Evolutionary conservation across 2,329 filamentous ascomycete species (phyloP).

Genomic region (Leptoxyphium fumago): DNA sequence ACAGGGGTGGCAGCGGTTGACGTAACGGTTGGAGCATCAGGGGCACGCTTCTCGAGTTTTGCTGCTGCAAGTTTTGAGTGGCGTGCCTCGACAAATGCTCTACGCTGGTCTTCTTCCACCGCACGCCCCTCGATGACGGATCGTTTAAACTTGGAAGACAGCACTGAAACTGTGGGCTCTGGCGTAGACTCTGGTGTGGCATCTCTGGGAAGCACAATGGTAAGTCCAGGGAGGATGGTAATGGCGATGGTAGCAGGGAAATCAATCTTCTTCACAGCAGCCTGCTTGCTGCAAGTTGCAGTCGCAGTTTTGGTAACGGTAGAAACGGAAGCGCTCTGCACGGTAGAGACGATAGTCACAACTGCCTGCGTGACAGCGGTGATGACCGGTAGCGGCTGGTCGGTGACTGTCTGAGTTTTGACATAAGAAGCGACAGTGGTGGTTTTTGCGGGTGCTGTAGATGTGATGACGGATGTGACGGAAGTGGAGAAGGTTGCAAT

Average conservation of each 20-base stretch:
- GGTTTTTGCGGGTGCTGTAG: conserved; percentile 4
- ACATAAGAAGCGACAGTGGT: conserved; percentile 8
- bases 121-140: conserved; percentile 8
- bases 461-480: conserved; percentile 1
- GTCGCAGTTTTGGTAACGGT: conserved; percentile 2
- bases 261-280: background rate
- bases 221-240: background rate
- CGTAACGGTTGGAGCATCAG: conserved; percentile 21
- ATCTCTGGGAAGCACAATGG: background rate
- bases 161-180: conserved; percentile 2
- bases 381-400: conserved; percentile 2
- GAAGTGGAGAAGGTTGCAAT: conserved; percentile 17
- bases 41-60: conserved; percentile 19
- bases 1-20: conserved; percentile 17
- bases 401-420: conserved; percentile 3
- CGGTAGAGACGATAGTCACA: conserved; percentile 14
- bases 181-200: background rate
- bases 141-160: conserved; percentile 10
- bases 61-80: conserved; percentile 3
- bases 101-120: conserved; percentile 6
- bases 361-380: conserved; percentile 9
- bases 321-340: conserved; percentile 6
- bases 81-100: conserved; percentile 10
- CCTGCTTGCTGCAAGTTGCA: background rate
- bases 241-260: background rate